Percentiles rank a stretch among this genome's conserved stretches.
Evolutionary conservation across 305 asterid genomes (phyloP).

Genomic region (Fraxinus dipetala): DNA sequence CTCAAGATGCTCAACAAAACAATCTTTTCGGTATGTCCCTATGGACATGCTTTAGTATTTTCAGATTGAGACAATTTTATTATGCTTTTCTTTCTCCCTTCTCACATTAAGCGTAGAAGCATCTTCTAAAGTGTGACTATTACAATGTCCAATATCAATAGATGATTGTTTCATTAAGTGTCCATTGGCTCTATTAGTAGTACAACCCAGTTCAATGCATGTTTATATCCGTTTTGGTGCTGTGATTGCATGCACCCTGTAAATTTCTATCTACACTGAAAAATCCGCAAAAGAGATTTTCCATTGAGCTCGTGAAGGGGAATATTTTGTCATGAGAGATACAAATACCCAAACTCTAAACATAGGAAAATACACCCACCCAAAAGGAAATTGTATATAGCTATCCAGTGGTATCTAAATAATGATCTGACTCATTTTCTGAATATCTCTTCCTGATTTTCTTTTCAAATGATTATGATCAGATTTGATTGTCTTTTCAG

Average conservation of each 20-base stretch:
- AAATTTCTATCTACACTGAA: neutral
- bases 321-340: neutral
- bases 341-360: neutral
- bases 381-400: neutral
- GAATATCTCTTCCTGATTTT: neutral
- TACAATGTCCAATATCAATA: neutral
- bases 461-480: neutral
- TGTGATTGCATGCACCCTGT: neutral
- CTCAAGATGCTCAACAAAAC: slow-evolving; percentile 68
- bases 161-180: neutral
- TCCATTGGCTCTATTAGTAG: neutral
- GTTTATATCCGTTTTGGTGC: neutral
- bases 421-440: neutral
- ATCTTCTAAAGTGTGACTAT: neutral
- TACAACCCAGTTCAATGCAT: neutral
- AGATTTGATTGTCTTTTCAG: slow-evolving; percentile 35
- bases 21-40: slow-evolving; percentile 58
- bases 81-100: neutral
- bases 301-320: neutral
- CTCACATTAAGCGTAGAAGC: neutral
- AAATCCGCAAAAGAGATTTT: neutral
- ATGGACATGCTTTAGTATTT: neutral
- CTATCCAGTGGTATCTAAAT: neutral
- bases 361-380: neutral
- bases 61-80: neutral